Base-by-base conservation (phyloP, 345 rosid species). In the Passiflora organensis region DNA sequence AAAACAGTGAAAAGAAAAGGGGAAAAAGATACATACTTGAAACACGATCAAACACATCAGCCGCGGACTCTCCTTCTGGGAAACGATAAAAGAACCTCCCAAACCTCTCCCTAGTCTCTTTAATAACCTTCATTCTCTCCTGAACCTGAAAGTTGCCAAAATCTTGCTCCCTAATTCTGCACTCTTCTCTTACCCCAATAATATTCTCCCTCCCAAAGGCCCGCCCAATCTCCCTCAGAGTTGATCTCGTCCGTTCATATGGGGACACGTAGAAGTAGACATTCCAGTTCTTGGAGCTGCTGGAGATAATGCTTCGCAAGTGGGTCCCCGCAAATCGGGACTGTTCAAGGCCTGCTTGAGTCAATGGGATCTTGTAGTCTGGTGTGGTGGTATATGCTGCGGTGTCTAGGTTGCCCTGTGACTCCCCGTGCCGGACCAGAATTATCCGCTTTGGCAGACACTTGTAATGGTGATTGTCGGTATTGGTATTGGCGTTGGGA, bases 51-150 rank as follows among this genome's bases (percentile, higher is more conserved):
- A 80, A 93, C 47, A 93, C 97, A 51, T 93, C 99, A 46, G 99
- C 96, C 46, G 96, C 97, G 36, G 99, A 93, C 67, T 93, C 99
- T 25, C 99, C 99, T 56, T 93, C 99, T n/a, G 96, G 97, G 53
- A 93, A 93, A 23, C 99, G 78, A 47, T 82, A 93, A 51, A 80
- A 93, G 64, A 86, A 93, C 32, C 99, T 71, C 2, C 96, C 99
- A 60, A 89, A 93, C 28, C 69, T 62, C 70, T 84, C 86, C 55
- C 97, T 73, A 0, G 82, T 73, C 75, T 80, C 80, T 60, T 86
- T 89, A 20, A 86, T 79, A 24, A 17, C 72, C 58, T 72, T 73
- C 97, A 93, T 93, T 48, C 99, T 61, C 69, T 89, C 99, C 60
- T 69, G 59, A 2, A 86, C 86, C 86, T 93, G 97, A 15, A 93